Percentiles rank a stretch among this genome's conserved stretches.
phyloP scores from a whole-genome alignment of 2,329 filamentous ascomycete species.

The Talaromyces islandicus region DNA sequence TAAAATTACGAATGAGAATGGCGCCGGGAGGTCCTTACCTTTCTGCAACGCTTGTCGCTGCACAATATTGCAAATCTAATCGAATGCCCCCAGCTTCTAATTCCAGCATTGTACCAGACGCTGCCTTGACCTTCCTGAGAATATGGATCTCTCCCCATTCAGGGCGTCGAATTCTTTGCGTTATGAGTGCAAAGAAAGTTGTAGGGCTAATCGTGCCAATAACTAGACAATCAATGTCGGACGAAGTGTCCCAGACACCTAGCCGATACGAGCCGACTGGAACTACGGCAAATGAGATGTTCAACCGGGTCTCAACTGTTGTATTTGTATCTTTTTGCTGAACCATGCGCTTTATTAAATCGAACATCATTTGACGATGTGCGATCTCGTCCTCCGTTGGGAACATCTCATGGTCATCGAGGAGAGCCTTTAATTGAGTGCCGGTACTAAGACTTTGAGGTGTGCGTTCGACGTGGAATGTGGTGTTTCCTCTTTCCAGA shows the following conservation, averaged over 20 bases:
- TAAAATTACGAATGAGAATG: not conserved
- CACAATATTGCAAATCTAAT: conserved; percentile 63
- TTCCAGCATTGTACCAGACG: conserved; percentile 59
- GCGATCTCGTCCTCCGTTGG: conserved; percentile 1
- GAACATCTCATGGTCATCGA: conserved; percentile 1
- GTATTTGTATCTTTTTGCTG: conserved; percentile 19
- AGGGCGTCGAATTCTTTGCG: conserved; percentile 49
- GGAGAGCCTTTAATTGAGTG: not conserved
- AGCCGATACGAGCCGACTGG: conserved; percentile 63
- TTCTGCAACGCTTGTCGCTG: conserved; percentile 51
- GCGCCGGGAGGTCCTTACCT: conserved; percentile 25
- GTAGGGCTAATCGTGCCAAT: conserved; percentile 57
- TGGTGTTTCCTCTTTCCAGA: not conserved
- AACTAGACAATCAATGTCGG: conserved; percentile 61
- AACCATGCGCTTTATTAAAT: conserved; percentile 1
- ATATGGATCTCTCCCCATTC: conserved; percentile 42
- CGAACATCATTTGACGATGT: conserved; percentile 4
- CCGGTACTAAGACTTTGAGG: not conserved
- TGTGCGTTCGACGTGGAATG: not conserved
- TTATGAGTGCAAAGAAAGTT: conserved; percentile 56
- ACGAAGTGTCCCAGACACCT: conserved; percentile 54
- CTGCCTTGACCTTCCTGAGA: conserved; percentile 53
- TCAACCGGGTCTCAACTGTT: conserved; percentile 12
- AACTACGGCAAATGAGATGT: conserved; percentile 45
- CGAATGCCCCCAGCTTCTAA: conserved; percentile 53